Evolutionary conservation across 805 yeast species (phyloP).

Genomic region (Kodamaea leandrae): DNA sequence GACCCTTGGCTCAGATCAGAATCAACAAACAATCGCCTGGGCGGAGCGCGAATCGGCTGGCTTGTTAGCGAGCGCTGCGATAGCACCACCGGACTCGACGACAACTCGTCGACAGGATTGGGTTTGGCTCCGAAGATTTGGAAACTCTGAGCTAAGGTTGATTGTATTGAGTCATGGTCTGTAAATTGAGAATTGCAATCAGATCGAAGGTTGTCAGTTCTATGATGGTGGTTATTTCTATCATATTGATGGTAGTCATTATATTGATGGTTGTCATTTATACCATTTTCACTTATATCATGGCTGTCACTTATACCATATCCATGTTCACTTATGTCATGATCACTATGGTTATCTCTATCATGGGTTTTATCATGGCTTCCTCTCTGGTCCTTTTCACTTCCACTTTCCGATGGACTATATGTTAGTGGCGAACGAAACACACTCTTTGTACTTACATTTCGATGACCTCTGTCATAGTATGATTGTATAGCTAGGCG

Average conservation of each 20-base stretch:
- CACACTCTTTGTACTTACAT: background rate
- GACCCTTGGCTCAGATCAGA: too few species aligned
- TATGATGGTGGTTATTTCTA: too few species aligned
- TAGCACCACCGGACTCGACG: background rate
- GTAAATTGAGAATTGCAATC: too few species aligned
- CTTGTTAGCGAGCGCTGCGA: background rate
- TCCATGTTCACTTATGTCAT: too few species aligned
- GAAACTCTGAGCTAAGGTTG: background rate
- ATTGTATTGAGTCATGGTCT: too few species aligned
- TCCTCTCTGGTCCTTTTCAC: background rate
- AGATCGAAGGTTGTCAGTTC: background rate
- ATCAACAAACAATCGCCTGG: background rate
- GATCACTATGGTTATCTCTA: too few species aligned
- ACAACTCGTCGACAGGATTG: background rate
- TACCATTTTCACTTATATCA: too few species aligned
- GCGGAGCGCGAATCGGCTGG: slow-evolving; percentile 1
- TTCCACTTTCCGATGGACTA: slow-evolving; percentile 1
- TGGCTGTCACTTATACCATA: background rate
- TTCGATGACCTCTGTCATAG: background rate
- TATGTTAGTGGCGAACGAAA: background rate
- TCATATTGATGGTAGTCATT: too few species aligned
- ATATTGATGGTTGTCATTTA: too few species aligned
- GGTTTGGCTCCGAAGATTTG: background rate
- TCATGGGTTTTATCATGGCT: too few species aligned
- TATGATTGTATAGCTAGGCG: too few species aligned